These are phyloP conservation scores for Chytriomyces confervae DNA, from an alignment of 192 early-diverging fungal species.

Conservation along the genomic window DNA sequence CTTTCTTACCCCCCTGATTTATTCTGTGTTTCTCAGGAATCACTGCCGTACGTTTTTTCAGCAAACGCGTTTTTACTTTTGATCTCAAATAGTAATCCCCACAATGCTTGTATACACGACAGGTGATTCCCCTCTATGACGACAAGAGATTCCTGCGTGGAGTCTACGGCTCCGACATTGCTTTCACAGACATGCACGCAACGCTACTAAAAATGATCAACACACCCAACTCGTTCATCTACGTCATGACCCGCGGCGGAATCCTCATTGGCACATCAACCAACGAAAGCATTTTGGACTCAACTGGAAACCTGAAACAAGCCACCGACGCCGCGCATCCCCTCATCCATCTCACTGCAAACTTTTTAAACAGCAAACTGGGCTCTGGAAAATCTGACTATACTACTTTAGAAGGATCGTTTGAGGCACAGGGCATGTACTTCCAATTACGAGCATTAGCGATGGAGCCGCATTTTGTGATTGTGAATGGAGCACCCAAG, in stretches of 20 bases:
- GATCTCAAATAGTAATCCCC: background rate
- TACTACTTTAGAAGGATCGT: background rate
- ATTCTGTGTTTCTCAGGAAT: background rate
- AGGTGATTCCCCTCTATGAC: background rate
- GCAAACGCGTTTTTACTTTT: conserved; percentile 39
- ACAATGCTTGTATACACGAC: background rate
- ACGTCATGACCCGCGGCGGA: background rate
- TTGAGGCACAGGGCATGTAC: background rate
- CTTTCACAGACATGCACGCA: background rate
- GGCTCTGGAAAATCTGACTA: background rate
- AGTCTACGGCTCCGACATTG: background rate
- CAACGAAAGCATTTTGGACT: background rate
- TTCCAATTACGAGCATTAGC: background rate
- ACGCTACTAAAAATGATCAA: background rate
- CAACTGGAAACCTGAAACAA: background rate
- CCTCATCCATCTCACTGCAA: background rate
- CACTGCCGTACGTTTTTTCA: background rate
- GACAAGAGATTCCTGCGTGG: background rate
- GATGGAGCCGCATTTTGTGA: background rate
- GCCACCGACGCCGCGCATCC: background rate
- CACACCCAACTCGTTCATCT: background rate
- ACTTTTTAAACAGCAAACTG: background rate
- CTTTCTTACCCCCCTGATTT: background rate
- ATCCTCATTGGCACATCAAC: background rate
- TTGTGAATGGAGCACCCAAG: background rate